Evolutionary conservation across 306 rosid genomes (phyloP).

Genomic region (Prosopis cineraria): DNA sequence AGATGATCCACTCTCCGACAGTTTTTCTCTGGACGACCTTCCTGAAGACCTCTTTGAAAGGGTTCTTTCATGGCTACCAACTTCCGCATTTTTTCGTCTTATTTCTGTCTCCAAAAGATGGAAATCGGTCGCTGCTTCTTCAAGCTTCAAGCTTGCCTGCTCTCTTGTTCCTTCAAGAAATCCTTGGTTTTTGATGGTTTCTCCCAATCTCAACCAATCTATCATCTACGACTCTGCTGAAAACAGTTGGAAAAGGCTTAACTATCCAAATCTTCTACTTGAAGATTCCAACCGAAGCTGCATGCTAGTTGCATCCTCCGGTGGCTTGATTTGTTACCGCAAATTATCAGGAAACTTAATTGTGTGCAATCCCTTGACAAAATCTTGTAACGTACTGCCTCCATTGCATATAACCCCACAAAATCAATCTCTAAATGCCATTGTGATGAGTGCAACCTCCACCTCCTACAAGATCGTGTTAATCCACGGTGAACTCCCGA

Average conservation of each 20-base stretch:
- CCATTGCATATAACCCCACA: constrained; percentile 42
- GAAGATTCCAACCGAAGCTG: constrained; percentile 40
- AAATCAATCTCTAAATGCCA: constrained; percentile 61
- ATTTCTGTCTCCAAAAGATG: constrained; percentile 86
- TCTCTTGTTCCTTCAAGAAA: constrained; percentile 62
- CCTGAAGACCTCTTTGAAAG: constrained; percentile 78
- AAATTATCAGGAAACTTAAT: constrained; percentile 56
- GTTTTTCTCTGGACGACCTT: constrained; percentile 66
- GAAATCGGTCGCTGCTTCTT: constrained; percentile 69
- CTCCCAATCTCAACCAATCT: constrained; percentile 59
- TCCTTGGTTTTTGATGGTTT: constrained; percentile 89
- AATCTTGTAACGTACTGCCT: constrained; percentile 61
- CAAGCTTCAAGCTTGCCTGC: constrained; percentile 83
- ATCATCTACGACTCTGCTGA: constrained; percentile 74
- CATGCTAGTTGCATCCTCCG: constrained; percentile 77
- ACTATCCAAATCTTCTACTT: constrained; percentile 53
- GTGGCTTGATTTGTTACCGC: constrained; percentile 81
- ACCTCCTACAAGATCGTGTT: constrained; percentile 57
- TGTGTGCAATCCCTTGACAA: constrained; percentile 73
- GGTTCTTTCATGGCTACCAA: constrained; percentile 80
- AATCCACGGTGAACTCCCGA: constrained; percentile 68
- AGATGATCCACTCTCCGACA: constrained; percentile 26
- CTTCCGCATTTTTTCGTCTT: constrained; percentile 77
- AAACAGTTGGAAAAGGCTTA: constrained; percentile 64
- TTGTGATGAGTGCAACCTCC: constrained; percentile 62